Base-by-base conservation (phyloP, 371 early-diverging fungal genomes). In the Zychaea mexicana region DNA sequence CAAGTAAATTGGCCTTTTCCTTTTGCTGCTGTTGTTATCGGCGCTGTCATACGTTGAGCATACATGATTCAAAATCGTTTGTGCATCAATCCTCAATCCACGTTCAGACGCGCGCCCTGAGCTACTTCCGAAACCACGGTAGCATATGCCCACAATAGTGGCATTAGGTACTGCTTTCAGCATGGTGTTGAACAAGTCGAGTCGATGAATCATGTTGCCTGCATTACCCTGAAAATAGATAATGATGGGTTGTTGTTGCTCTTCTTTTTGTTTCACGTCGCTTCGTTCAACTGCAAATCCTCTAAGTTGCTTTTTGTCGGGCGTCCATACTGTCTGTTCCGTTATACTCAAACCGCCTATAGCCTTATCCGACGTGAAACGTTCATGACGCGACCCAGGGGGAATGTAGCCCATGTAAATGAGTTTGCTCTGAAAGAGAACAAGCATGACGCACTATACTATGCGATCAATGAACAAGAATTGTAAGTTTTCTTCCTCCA, bases 361-460 rank as follows among this genome's bases (percentile, higher is more conserved):
- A 1, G 17, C 15, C 61, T 56, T 61, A 30, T 55, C 53, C 2
- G 60, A 33, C 26, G 52, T 53, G 9, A 57, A 38, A 21, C 30
- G 56, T 26, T 70, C 64, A 27, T 72, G 61, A 24, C 82, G 71
- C n/a, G 76, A 62, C 1, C 76, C 79, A 12, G 63, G 69, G 22
- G 82, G 82, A 26, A 79, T 26, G 26, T 73, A 78, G 0, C 77
- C 71, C 67, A 82, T 52, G 57, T 82, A 82, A 39, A 82, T 71
- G 27, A 82, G 70, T 55, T 79, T 76, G 60, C 70, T 72, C 57
- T 82, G 82, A 26, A 78, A 82, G 7, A 71, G 46, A 8, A 77
- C 63, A 60, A 82, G 55, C 67, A 76, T 69, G 17, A 73, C 52
- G 38, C 77, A 79, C 72, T 77, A 60, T 49, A 31, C 22, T 55